Conservation (phyloP, 164 flowering plant genomes). For the Berberis vulgaris region DNA sequence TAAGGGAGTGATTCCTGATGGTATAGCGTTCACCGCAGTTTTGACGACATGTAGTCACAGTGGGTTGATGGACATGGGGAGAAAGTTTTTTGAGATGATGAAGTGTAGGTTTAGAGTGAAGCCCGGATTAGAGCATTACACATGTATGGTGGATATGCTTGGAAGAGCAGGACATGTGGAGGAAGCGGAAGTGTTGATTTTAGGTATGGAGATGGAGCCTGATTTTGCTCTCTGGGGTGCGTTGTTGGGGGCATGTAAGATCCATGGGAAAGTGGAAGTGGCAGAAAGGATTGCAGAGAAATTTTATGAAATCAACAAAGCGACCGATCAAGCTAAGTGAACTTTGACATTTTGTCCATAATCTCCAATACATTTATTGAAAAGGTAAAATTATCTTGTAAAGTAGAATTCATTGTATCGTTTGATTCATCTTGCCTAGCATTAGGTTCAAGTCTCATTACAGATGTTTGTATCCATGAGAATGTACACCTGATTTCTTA, state of each 20-base stretch:
- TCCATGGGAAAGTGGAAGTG: constrained; percentile 36
- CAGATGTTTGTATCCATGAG: no score
- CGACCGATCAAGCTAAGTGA: no score
- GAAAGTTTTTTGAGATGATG: constrained; percentile 34
- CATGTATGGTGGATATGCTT: constrained; percentile 47
- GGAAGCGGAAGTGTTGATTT: constrained; percentile 32
- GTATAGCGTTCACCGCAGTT: constrained; percentile 25
- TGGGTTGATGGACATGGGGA: constrained; percentile 26
- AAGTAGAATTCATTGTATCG: no score
- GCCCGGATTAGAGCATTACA: constrained; percentile 39
- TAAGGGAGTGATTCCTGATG: constrained; percentile 27
- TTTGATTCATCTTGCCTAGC: no score
- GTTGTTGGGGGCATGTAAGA: constrained; percentile 32
- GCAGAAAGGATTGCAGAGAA: constrained; percentile 33
- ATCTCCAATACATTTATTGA: no score
- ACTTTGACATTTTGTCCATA: no score
- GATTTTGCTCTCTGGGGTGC: constrained; percentile 39
- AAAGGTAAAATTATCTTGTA: no score
- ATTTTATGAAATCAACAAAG: constrained; percentile 10
- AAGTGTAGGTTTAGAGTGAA: constrained; percentile 29
- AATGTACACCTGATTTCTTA: no score
- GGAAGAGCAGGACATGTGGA: constrained; percentile 40
- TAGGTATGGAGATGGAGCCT: constrained; percentile 29
- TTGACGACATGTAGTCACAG: constrained; percentile 40
- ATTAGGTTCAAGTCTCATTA: no score